These are phyloP conservation scores for Aspergillus jensenii DNA, from an alignment of 2,329 filamentous ascomycete genomes.

Conservation along the genomic window DNA sequence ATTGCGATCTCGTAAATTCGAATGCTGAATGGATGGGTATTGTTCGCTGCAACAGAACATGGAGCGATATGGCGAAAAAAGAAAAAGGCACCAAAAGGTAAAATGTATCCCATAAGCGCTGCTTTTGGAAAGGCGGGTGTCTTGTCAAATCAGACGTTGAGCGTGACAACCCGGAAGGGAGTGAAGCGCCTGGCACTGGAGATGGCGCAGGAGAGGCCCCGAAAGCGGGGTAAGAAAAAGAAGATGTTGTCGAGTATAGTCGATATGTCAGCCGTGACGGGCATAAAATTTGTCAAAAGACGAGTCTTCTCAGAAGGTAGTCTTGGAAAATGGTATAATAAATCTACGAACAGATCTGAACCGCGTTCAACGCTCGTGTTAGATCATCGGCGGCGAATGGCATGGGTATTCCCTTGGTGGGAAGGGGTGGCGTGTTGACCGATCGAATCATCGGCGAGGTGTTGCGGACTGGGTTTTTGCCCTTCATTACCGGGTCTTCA, in stretches of 20 bases:
- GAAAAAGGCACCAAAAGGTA: conserved; percentile 3
- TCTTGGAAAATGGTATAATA: background rate
- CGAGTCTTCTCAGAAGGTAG: background rate
- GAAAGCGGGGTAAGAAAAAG: conserved; percentile 2
- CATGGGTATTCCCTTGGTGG: conserved; percentile 26
- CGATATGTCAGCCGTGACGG: conserved; percentile 1
- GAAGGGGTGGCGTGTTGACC: conserved; percentile 24
- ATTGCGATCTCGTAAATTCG: background rate
- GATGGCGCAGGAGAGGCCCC: background rate
- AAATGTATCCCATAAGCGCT: conserved; percentile 8
- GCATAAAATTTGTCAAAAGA: background rate
- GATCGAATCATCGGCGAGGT: conserved; percentile 32
- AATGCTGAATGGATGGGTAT: conserved; percentile 1
- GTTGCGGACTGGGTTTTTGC: conserved; percentile 35
- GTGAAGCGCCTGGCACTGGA: background rate
- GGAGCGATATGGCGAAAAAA: background rate
- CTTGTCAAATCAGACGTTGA: background rate
- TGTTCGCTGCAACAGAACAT: conserved; percentile 1
- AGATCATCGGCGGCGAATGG: conserved; percentile 39
- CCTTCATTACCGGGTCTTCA: conserved; percentile 28
- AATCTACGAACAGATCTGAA: conserved; percentile 30
- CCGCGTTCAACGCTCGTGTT: conserved; percentile 37
- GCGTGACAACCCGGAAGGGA: background rate
- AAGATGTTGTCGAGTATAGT: conserved; percentile 4
- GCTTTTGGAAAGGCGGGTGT: conserved; percentile 15